Conservation (phyloP, 75 land plant genomes). For the Ceratopteris richardii region DNA sequence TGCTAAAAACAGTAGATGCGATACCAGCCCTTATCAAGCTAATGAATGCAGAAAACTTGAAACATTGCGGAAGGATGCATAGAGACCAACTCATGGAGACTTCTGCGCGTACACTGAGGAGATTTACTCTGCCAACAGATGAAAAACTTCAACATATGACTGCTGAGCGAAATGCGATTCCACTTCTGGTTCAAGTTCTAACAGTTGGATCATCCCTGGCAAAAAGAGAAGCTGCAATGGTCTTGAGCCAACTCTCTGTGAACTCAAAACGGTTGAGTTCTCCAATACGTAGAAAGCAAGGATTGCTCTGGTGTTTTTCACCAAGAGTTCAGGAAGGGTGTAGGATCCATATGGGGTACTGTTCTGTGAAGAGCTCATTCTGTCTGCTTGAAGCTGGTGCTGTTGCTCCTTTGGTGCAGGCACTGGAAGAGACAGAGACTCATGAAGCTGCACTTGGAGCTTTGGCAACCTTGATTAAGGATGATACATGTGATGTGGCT, state of each 20-base stretch:
- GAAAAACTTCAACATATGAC: slow-evolving; percentile 28
- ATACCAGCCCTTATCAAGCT: slow-evolving; percentile 27
- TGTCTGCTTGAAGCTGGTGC: slow-evolving; percentile 61
- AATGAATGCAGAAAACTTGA: slow-evolving; percentile 11
- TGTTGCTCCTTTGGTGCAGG: slow-evolving; percentile 41
- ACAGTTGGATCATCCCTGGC: slow-evolving; percentile 34
- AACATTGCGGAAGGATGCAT: slow-evolving; percentile 2
- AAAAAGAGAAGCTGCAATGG: slow-evolving; percentile 44
- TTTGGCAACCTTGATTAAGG: slow-evolving; percentile 45
- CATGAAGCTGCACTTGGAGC: slow-evolving; percentile 50
- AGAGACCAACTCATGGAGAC: slow-evolving; percentile 36
- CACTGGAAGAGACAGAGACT: slow-evolving; percentile 36
- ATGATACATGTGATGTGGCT: slow-evolving; percentile 39
- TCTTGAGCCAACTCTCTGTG: slow-evolving; percentile 46
- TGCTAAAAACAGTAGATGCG: slow-evolving; percentile 38
- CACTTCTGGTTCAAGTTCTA: slow-evolving; percentile 36
- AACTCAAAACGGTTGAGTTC: slow-evolving; percentile 27
- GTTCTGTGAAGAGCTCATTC: slow-evolving; percentile 40
- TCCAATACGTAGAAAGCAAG: slow-evolving; percentile 9
- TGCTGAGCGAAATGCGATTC: slow-evolving; percentile 40
- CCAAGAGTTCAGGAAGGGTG: slow-evolving; percentile 29
- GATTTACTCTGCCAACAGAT: slow-evolving; percentile 38
- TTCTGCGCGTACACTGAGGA: slow-evolving; percentile 41
- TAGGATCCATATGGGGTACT: slow-evolving; percentile 42
- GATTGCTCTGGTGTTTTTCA: slow-evolving; percentile 27